These are phyloP conservation scores for Ustilago esculenta DNA, from an alignment of 1,284 basidiomycete species.

Conservation along the genomic window DNA sequence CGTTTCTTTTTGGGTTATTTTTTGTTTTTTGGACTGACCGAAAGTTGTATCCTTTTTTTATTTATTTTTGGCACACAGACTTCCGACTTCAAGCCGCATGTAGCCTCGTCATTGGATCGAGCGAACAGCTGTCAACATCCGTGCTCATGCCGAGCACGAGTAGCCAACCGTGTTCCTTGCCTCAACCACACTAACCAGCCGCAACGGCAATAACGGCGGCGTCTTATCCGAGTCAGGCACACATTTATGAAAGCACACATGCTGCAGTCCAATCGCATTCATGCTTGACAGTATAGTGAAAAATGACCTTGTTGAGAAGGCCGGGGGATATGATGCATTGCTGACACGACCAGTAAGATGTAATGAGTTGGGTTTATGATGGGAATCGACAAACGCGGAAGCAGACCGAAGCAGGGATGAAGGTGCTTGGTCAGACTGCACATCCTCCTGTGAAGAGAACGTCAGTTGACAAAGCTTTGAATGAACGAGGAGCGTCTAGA, in stretches of 20 bases:
- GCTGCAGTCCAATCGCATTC: too few species aligned
- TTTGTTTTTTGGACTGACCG: constrained; percentile 20
- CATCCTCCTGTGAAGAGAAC: too few species aligned
- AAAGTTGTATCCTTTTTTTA: background rate
- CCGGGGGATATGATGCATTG: constrained; percentile 48
- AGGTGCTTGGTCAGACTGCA: constrained; percentile 15
- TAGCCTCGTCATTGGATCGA: too few species aligned
- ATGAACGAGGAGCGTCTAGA: constrained; percentile 11
- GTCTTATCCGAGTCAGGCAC: too few species aligned
- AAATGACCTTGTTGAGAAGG: constrained; percentile 63
- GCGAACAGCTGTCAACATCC: too few species aligned
- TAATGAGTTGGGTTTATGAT: constrained; percentile 1
- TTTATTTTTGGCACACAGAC: constrained; percentile 1
- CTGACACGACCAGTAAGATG: constrained; percentile 23
- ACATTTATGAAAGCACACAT: background rate
- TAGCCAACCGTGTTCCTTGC: too few species aligned
- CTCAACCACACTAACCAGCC: too few species aligned
- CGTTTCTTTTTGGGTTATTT: background rate
- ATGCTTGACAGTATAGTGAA: too few species aligned
- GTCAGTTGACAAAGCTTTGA: too few species aligned
- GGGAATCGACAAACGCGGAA: background rate
- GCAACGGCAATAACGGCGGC: too few species aligned
- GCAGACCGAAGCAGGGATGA: constrained; percentile 20
- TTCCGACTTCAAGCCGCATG: constrained; percentile 5
- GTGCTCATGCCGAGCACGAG: too few species aligned